Evolutionary conservation across 306 rosid genomes (phyloP), one percentile per base, ranked within the genome.

Genomic region (Dalbergia oliveri): DNA sequence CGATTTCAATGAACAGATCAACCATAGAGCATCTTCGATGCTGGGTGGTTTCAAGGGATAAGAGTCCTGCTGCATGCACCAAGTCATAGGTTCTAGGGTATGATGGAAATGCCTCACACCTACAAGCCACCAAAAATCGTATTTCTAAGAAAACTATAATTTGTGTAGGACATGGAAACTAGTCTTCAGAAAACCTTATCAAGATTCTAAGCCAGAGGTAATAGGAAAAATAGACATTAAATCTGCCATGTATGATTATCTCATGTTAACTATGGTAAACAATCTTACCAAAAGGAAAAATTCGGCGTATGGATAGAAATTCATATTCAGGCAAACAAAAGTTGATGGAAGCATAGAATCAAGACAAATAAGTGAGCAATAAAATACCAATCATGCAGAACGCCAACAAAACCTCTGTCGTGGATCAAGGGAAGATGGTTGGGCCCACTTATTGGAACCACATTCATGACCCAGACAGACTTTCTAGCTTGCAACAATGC

Each of bases 391-490:
- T 95, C 96, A 69, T 95, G 99, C 85, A 95, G 76, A 71, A 93
- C 89, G 15, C 98, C 98, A 41, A 90, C 86, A 53, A 90, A 90
- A 6, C 99, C 98, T 81, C 97, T 87, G 91, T 95, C 99, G 69
- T 91, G 89, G 82, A 95, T 95, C 90, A 93, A 33, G 61, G 98
- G 96, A 83, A 95, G 91, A 82, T 91, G 79, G 84, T 95, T 95
- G 9, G 87, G 88, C 50, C 97, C 96, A 72, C 66, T 87, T 63
- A 86, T 82, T 77, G 98, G 94, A 77, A 95, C 90, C 56, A 91
- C 98, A 84, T 95, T 95, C 99, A 95, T 93, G 84, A 95, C 96
- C 99, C 99, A 95, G 21, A 87, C 94, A 67, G 97, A 91, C 88
- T 93, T 95, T 83, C 87, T 86, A 61, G 97, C 90, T 83, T 88